Evolutionary conservation across 2,329 filamentous ascomycete genomes (phyloP).

Genomic region (Myriosclerotinia curreyana): DNA sequence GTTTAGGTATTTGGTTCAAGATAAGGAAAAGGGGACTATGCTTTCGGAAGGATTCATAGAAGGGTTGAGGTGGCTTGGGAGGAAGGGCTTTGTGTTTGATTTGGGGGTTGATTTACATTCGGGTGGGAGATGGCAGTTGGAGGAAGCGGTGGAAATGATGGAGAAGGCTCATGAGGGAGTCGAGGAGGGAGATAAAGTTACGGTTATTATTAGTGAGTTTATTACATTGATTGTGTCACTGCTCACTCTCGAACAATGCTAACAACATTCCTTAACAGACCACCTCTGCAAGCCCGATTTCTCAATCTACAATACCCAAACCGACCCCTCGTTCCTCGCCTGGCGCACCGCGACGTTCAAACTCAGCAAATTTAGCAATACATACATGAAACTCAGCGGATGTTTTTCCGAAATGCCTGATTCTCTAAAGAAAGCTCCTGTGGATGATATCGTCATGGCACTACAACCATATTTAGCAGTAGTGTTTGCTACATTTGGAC

Average conservation of each 20-base stretch:
- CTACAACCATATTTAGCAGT: constrained; percentile 70
- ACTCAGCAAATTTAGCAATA: constrained; percentile 60
- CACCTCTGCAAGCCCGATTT: constrained; percentile 89
- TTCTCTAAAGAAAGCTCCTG: constrained; percentile 47
- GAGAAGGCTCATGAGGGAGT: constrained; percentile 61
- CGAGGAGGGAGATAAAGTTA: constrained; percentile 53
- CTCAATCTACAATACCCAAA: constrained; percentile 53
- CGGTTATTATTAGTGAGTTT: constrained; percentile 39
- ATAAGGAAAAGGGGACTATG: constrained; percentile 66
- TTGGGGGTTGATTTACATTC: constrained; percentile 77
- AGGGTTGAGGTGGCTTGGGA: constrained; percentile 61
- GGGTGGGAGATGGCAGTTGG: constrained; percentile 71
- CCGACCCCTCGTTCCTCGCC: constrained; percentile 50
- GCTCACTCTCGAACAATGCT: constrained; percentile 1
- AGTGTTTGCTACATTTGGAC: constrained; percentile 69
- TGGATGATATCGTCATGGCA: constrained; percentile 58
- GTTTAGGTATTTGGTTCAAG: constrained; percentile 79
- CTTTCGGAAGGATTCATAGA: constrained; percentile 62
- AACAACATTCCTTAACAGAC: constrained; percentile 49
- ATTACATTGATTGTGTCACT: neutral
- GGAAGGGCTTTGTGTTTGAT: constrained; percentile 69
- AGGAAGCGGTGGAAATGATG: constrained; percentile 69
- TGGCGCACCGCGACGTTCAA: constrained; percentile 69
- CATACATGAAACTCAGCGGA: constrained; percentile 93
- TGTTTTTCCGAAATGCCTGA: constrained; percentile 73